A percentile compares a stretch with the other conserved stretches of the same genome.
Conservation (phyloP, 495 filamentous ascomycete genomes). For the Elasticomyces elasticus region DNA sequence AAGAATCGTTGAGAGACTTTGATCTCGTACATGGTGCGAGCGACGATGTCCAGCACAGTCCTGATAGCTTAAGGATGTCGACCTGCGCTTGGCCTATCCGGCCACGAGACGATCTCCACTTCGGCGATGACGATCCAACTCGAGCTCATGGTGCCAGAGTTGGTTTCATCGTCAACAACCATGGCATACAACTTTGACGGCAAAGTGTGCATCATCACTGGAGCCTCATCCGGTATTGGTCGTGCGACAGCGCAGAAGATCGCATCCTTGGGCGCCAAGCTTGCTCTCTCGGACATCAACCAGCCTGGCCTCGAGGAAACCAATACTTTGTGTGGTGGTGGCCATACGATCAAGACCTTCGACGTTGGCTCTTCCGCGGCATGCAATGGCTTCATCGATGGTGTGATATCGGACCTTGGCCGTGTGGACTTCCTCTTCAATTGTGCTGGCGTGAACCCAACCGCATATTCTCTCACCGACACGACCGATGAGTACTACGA, state of each 20-base stretch:
- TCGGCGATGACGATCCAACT: too few relatives aligned
- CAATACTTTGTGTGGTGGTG: conserved; percentile 10
- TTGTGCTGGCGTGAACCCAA: conserved; percentile 44
- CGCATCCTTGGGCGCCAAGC: conserved; percentile 33
- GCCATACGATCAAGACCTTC: conserved; percentile 26
- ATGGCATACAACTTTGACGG: conserved; percentile 11
- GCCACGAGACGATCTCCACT: too few relatives aligned
- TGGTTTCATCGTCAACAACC: not conserved
- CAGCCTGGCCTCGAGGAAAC: conserved; percentile 23
- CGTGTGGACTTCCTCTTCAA: conserved; percentile 40
- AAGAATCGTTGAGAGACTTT: too few relatives aligned
- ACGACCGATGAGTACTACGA: conserved; percentile 30
- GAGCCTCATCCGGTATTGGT: conserved; percentile 47
- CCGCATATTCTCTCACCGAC: conserved; percentile 23
- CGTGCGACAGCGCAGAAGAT: conserved; percentile 40
- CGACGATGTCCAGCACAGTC: too few relatives aligned
- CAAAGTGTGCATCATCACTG: conserved; percentile 40
- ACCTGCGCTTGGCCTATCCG: too few relatives aligned
- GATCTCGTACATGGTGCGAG: too few relatives aligned
- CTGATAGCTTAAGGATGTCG: too few relatives aligned
- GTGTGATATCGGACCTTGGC: not conserved
- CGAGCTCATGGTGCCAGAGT: not conserved
- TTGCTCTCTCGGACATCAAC: conserved; percentile 41
- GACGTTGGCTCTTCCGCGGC: conserved; percentile 32
- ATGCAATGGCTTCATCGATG: conserved; percentile 25